phyloP scores from a whole-genome alignment of 2,329 filamentous ascomycete genomes.

The Arthroderma sp. region DNA sequence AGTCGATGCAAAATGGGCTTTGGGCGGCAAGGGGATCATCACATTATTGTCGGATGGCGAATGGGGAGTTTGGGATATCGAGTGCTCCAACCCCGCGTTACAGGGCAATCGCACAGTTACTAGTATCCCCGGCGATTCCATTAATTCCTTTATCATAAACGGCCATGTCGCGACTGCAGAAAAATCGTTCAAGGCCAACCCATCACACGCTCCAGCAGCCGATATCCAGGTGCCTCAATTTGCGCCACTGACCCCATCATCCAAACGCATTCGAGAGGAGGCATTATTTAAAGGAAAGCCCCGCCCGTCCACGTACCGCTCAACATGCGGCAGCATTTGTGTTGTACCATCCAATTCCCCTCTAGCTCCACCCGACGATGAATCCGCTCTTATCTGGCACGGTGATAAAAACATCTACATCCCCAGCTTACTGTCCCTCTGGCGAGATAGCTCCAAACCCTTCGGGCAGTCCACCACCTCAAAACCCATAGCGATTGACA shows the following conservation, averaged over 20 bases:
- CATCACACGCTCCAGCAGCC: slow-evolving; percentile 15
- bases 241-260: slow-evolving; percentile 37
- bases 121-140: slow-evolving; percentile 27
- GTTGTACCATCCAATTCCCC: slow-evolving; percentile 26
- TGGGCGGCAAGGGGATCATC: slow-evolving; percentile 32
- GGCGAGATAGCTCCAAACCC: slow-evolving; percentile 29
- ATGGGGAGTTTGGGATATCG: slow-evolving; percentile 39
- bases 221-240: slow-evolving; percentile 24
- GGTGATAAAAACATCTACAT: slow-evolving; percentile 29
- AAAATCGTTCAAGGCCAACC: slow-evolving; percentile 8
- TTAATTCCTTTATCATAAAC: slow-evolving; percentile 30
- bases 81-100: slow-evolving; percentile 30
- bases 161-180: slow-evolving; percentile 24
- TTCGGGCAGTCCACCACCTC: slow-evolving; percentile 27
- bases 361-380: slow-evolving; percentile 26
- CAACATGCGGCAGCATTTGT: slow-evolving; percentile 28
- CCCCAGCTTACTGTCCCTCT: slow-evolving; percentile 31
- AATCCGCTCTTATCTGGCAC: slow-evolving; percentile 32
- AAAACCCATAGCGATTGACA: slow-evolving; percentile 25
- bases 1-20: slow-evolving; percentile 34
- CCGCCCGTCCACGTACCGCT: slow-evolving; percentile 15
- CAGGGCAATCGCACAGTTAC: slow-evolving; percentile 26
- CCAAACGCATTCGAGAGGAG: slow-evolving; percentile 33
- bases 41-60: slow-evolving; percentile 34
- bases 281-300: slow-evolving; percentile 29